Evolutionary conservation across 1,284 basidiomycete genomes (phyloP).

Genomic region (Sphagnurus paluster): DNA sequence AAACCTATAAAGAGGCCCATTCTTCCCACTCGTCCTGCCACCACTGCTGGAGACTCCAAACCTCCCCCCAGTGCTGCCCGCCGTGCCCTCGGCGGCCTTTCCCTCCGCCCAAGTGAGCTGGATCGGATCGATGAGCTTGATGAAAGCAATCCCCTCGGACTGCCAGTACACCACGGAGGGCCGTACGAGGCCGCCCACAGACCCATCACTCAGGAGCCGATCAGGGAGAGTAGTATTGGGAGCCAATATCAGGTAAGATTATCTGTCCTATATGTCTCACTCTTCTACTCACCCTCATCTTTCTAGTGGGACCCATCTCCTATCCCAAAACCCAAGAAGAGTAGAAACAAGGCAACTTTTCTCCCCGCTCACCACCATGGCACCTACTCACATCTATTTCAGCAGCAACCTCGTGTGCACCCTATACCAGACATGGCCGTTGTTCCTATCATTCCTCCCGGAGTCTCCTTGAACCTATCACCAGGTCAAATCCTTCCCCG

Average conservation of each 20-base stretch:
- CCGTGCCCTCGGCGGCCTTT: conserved; percentile 12
- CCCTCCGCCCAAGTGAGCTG: conserved; percentile 38
- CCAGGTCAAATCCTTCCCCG: conserved; percentile 54
- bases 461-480: conserved; percentile 45
- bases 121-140: conserved; percentile 77
- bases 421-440: conserved; percentile 6
- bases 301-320: conserved; percentile 1
- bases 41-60: conserved; percentile 15
- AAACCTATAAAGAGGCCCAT: conserved; percentile 7
- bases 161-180: conserved; percentile 60
- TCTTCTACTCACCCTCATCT: not conserved
- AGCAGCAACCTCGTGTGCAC: conserved; percentile 3
- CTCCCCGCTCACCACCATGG: not conserved
- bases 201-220: conserved; percentile 16
- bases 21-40: conserved; percentile 11
- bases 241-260: conserved; percentile 19
- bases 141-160: conserved; percentile 65
- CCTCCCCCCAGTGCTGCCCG: conserved; percentile 15
- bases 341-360: conserved; percentile 11
- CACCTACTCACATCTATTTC: conserved; percentile 6
- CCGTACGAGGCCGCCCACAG: conserved; percentile 61
- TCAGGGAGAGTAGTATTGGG: conserved; percentile 12
- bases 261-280: not conserved
- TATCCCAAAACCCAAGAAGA: conserved; percentile 4
- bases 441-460: conserved; percentile 25